These are phyloP conservation scores for Gymnopus androsaceus DNA, from an alignment of 1,284 basidiomycete species.

Conservation along the genomic window DNA sequence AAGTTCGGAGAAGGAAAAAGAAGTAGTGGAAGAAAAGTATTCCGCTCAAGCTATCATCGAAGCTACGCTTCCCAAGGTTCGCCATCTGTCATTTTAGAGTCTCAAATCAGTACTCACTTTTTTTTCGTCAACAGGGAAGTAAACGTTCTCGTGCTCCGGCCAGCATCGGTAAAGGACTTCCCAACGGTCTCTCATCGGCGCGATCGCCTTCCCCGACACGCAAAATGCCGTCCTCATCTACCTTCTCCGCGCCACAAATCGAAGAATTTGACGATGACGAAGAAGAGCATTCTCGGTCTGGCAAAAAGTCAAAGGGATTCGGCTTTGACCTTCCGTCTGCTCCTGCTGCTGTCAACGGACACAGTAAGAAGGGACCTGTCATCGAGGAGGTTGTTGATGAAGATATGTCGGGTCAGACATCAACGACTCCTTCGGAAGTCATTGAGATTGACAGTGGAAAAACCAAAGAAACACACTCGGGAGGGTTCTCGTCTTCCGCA, in stretches of 20 bases:
- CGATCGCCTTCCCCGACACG: constrained; percentile 13
- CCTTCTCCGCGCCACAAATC: constrained; percentile 11
- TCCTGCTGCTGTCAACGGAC: background rate
- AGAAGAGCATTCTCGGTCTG: constrained; percentile 1
- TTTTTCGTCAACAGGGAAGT: constrained; percentile 50
- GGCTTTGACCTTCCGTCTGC: background rate
- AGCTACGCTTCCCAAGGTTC: constrained; percentile 69
- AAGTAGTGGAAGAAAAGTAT: constrained; percentile 35
- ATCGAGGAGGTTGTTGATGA: constrained; percentile 40
- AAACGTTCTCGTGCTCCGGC: constrained; percentile 68
- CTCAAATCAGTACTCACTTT: background rate
- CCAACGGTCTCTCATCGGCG: constrained; percentile 18
- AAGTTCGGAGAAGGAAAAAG: constrained; percentile 38
- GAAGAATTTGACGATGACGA: constrained; percentile 18
- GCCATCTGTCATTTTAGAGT: constrained; percentile 20
- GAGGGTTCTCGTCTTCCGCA: background rate
- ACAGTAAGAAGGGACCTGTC: constrained; percentile 18
- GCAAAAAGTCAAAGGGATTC: constrained; percentile 15
- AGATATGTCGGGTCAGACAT: constrained; percentile 28
- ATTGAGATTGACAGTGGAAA: constrained; percentile 9
- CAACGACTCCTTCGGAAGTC: constrained; percentile 20
- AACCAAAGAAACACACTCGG: background rate
- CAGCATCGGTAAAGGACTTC: constrained; percentile 15
- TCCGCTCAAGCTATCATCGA: constrained; percentile 68
- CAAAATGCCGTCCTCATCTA: constrained; percentile 25